Evolutionary conservation across 306 rosid species (phyloP).

Genomic region (Dryas alaskensis): DNA sequence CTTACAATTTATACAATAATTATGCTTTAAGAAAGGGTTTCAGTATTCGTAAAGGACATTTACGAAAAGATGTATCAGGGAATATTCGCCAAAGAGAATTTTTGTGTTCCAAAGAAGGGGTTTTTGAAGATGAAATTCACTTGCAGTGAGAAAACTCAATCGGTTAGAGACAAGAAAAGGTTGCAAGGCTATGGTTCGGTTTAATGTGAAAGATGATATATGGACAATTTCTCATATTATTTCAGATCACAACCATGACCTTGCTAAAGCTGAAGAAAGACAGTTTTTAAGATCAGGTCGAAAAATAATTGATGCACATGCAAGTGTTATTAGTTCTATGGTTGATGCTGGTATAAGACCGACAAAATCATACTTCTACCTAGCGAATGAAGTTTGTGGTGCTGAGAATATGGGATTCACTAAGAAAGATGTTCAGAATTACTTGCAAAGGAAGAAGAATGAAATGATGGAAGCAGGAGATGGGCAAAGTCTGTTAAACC

Average conservation of each 20-base stretch:
- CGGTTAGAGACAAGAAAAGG: background rate
- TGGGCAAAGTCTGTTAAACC: slow-evolving; percentile 8
- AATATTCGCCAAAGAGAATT: background rate
- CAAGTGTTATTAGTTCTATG: background rate
- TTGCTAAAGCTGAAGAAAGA: background rate
- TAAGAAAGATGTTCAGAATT: background rate
- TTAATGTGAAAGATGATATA: background rate
- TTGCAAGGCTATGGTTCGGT: background rate
- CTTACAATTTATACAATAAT: background rate
- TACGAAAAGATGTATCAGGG: background rate
- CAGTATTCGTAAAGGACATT: background rate
- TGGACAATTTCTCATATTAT: background rate
- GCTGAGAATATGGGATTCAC: background rate
- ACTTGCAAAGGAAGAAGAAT: background rate
- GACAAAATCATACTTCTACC: background rate
- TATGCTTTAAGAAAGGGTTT: background rate
- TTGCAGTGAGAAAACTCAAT: background rate
- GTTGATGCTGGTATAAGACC: background rate
- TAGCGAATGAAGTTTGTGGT: background rate
- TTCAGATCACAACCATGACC: background rate
- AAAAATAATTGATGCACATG: background rate
- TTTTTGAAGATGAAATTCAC: background rate
- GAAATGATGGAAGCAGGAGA: slow-evolving; percentile 1
- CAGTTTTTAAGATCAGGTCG: background rate
- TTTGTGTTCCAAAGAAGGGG: background rate